Base-by-base conservation (phyloP, 257 asterid genomes). In the Forsythia suspensa region DNA sequence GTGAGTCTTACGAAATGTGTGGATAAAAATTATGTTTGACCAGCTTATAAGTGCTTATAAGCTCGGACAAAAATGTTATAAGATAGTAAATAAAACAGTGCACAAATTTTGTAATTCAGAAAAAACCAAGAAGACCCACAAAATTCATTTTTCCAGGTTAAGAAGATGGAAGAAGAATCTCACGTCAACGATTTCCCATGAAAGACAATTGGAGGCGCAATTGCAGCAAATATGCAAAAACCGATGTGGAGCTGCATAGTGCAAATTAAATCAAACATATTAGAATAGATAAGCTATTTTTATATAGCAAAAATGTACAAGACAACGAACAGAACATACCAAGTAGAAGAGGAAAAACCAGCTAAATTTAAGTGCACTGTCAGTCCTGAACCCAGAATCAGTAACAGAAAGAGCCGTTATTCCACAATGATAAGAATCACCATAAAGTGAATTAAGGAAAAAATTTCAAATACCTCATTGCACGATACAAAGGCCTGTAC, bases 401-500 rank as follows among this genome's bases (percentile, higher is more conserved):
- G 6, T 76, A 69, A 61, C 1, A 77, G 43, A 51, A 81, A 82
- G 1, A 52, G 66, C 9, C 2, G 41, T 80, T 74, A 84, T 41
- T 46, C 21, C 11, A 74, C 20, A 38, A 51, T 39, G 21, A 37
- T 42, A 41, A n/a, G 48, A 37, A 76, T 73, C 65, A 21, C 43
- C n/a, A 59, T 2, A 48, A 74, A 68, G 40, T 66, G 52, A 79
- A 44, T 71, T n/a, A 74, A 70, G 41, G 75, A 73, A 73, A 79
- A 73, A 73, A 79, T 79, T 36, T 38, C 36, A 74, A 46, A 73
- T 84, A 94, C 98, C 98, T 91, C 94, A 94, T 87, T 74, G 98
- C 99, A 21, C 92, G 92, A 85, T 95, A 95, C 82, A 95, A 82
- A 41, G 99, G 99, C 87, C 94, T 87, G 93, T 95, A 95, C 98